These are phyloP conservation scores for Blastomyces parvus DNA, from an alignment of 2,329 filamentous ascomycete species.

Conservation along the genomic window DNA sequence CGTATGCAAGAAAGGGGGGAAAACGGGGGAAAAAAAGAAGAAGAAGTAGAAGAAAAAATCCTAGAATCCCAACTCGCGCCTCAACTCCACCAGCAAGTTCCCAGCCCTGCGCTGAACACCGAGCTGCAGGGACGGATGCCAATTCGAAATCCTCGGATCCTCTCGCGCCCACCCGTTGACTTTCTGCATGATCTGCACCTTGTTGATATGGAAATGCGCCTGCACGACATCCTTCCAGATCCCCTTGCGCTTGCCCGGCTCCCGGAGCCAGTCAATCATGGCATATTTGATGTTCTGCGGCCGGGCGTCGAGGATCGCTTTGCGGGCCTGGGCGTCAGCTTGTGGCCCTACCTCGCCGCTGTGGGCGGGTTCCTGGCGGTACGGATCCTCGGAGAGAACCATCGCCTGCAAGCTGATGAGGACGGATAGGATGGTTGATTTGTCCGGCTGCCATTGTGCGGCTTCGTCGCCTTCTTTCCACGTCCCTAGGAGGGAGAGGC, in stretches of 20 bases:
- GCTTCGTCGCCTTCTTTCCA: constrained; percentile 36
- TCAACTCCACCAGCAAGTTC: background rate
- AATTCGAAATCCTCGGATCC: background rate
- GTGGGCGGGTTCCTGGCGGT: constrained; percentile 46
- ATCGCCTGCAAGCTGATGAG: constrained; percentile 50
- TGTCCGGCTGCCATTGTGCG: constrained; percentile 37
- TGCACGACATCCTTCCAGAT: constrained; percentile 17
- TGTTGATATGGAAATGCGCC: constrained; percentile 16
- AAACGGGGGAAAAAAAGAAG: background rate
- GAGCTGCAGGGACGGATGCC: background rate
- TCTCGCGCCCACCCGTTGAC: constrained; percentile 43
- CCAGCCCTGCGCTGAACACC: background rate
- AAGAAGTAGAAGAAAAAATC: background rate
- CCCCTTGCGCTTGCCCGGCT: constrained; percentile 12
- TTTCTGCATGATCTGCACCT: constrained; percentile 13
- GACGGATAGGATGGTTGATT: constrained; percentile 45
- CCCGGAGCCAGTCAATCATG: constrained; percentile 16
- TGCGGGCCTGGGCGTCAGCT: constrained; percentile 15
- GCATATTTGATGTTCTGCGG: constrained; percentile 13
- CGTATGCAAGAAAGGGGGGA: background rate
- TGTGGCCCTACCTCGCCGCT: constrained; percentile 16
- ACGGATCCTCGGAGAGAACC: constrained; percentile 47
- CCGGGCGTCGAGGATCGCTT: constrained; percentile 25
- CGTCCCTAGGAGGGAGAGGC: constrained; percentile 43
- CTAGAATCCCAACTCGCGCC: background rate